Evolutionary conservation across 257 asterid species (phyloP).

Genomic region (Nicotiana sylvestris): DNA sequence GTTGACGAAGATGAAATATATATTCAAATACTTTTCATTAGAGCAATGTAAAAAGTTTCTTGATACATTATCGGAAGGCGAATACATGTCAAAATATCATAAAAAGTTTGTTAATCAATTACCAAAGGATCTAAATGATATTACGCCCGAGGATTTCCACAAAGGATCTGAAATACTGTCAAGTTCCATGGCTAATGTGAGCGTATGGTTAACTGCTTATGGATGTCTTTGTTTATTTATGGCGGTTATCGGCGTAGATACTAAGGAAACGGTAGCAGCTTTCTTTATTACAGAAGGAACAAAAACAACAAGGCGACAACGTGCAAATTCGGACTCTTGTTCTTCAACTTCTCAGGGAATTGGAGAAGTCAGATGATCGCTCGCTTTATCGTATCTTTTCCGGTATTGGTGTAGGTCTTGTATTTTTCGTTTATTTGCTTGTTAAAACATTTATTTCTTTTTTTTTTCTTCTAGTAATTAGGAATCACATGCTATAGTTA

Average conservation of each 20-base stretch:
- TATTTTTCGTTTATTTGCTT: background rate
- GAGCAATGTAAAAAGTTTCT: background rate
- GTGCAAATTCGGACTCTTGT: background rate
- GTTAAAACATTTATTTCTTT: background rate
- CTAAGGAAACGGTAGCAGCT: background rate
- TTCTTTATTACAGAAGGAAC: background rate
- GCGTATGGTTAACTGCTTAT: background rate
- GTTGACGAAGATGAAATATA: background rate
- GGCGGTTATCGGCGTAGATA: too few species aligned
- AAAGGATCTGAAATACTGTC: background rate
- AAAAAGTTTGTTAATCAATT: background rate
- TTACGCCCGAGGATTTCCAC: background rate
- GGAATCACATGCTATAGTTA: background rate
- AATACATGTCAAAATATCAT: background rate
- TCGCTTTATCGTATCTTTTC: rapidly evolving
- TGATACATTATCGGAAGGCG: background rate
- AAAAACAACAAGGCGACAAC: background rate
- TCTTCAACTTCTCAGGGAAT: background rate
- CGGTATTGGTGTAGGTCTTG: background rate
- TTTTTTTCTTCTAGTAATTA: background rate
- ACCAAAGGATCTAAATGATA: background rate
- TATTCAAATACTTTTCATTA: background rate
- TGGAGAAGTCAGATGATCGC: background rate
- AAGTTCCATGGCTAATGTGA: background rate
- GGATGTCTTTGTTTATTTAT: background rate